Conservation (phyloP, 2,329 filamentous ascomycete species). For the Paraphaeosphaeria minitans region DNA sequence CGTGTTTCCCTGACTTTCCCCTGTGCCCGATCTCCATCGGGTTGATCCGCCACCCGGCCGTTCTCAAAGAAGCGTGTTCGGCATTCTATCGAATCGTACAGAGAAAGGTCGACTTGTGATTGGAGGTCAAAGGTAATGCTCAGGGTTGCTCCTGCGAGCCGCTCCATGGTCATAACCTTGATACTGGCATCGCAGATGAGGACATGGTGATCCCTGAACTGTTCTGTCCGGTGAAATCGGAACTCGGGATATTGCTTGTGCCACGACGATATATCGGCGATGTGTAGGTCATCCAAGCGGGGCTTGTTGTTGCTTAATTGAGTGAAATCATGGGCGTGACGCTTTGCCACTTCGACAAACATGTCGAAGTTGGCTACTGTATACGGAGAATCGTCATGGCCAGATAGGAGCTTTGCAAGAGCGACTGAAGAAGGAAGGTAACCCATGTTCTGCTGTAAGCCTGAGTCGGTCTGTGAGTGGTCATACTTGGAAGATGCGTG, state of each 20-base stretch:
- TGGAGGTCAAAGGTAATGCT: constrained; percentile 41
- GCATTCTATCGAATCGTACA: constrained; percentile 37
- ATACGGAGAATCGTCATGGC: constrained; percentile 23
- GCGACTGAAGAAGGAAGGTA: constrained; percentile 23
- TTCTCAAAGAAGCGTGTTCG: constrained; percentile 44
- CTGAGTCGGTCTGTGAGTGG: constrained; percentile 18
- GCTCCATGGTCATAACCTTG: constrained; percentile 47
- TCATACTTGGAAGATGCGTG: constrained; percentile 34
- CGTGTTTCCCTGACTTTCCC: constrained; percentile 29
- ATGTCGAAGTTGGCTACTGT: constrained; percentile 46
- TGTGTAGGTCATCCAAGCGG: constrained; percentile 35
- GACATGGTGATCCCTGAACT: constrained; percentile 38
- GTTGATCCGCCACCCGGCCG: constrained; percentile 28
- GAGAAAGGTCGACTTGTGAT: constrained; percentile 39
- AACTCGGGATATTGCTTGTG: constrained; percentile 41
- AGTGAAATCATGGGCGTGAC: constrained; percentile 48
- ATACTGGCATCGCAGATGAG: constrained; percentile 50
- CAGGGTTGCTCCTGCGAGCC: constrained; percentile 39
- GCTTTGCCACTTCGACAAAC: constrained; percentile 46
- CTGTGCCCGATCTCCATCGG: constrained; percentile 17
- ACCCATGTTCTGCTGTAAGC: constrained; percentile 23
- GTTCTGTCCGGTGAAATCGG: constrained; percentile 30
- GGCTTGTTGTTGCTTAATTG: constrained; percentile 38
- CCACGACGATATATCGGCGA: constrained; percentile 42
- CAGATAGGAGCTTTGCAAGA: constrained; percentile 15